These are phyloP conservation scores for Sclerotinia nivalis DNA, from an alignment of 2,329 filamentous ascomycete species.

Conservation along the genomic window DNA sequence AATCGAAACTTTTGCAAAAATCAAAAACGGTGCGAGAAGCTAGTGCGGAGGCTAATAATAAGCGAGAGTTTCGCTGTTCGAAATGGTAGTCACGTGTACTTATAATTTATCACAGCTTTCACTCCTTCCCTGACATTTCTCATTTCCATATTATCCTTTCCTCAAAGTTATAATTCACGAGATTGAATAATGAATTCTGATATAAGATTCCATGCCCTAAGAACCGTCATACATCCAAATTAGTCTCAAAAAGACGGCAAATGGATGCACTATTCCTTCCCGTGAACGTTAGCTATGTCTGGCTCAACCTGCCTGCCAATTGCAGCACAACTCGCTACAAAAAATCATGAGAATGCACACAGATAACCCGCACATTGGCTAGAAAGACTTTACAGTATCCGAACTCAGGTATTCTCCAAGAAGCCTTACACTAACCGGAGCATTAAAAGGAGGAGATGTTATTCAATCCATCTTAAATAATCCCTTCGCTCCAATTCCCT, in stretches of 20 bases:
- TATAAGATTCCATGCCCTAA: too few relatives aligned
- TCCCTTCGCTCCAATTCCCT: not conserved
- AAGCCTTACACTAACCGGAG: not conserved
- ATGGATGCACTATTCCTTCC: not conserved
- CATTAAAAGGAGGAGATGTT: not conserved
- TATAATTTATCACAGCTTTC: too few relatives aligned
- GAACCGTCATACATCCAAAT: too few relatives aligned
- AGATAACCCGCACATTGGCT: not conserved
- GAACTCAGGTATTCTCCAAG: not conserved
- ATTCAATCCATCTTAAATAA: not conserved
- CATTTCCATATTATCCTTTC: too few relatives aligned
- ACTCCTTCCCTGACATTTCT: too few relatives aligned
- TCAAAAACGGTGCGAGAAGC: constrained; percentile 21
- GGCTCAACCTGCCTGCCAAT: too few relatives aligned
- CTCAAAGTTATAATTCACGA: too few relatives aligned
- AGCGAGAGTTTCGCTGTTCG: not conserved
- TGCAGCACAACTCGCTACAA: not conserved
- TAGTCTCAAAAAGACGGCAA: too few relatives aligned
- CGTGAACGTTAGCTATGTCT: not conserved
- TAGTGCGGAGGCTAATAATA: constrained; percentile 21
- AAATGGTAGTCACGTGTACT: not conserved
- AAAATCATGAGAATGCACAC: constrained; percentile 5
- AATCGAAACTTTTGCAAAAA: constrained; percentile 19
- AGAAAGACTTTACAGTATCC: not conserved
- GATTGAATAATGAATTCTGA: too few relatives aligned